Conservation (phyloP, 2,329 filamentous ascomycete species). For the Verticillium alfalfae region DNA sequence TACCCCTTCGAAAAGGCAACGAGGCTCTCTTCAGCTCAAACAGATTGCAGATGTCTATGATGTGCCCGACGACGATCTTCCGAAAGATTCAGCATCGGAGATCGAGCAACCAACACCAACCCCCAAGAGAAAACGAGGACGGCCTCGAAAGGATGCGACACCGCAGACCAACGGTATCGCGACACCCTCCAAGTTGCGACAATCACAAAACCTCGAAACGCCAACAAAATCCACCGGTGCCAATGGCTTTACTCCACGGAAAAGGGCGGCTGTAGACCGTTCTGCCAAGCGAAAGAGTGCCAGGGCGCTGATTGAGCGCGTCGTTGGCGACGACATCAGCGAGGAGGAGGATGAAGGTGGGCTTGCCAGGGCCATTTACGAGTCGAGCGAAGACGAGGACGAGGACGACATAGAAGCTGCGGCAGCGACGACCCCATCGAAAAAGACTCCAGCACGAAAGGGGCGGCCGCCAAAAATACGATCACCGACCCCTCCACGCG, state of each 20-base stretch:
- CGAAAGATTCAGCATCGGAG: conserved; percentile 1
- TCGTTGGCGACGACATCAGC: conserved; percentile 56
- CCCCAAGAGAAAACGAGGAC: conserved; percentile 25
- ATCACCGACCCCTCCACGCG: conserved; percentile 72
- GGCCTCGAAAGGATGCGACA: conserved; percentile 23
- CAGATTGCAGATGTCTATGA: conserved; percentile 19
- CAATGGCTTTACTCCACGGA: conserved; percentile 52
- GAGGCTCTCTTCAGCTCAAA: conserved; percentile 12
- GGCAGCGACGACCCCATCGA: conserved; percentile 30
- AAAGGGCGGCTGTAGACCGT: conserved; percentile 68
- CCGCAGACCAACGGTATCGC: conserved; percentile 19
- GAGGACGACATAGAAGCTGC: conserved; percentile 28
- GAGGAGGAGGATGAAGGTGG: conserved; percentile 69
- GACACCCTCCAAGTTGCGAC: conserved; percentile 28
- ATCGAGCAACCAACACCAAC: conserved; percentile 18
- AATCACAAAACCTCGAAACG: conserved; percentile 26
- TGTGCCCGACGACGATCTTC: conserved; percentile 7
- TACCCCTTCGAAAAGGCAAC: conserved; percentile 25
- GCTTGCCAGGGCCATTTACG: conserved; percentile 64
- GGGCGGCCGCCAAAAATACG: conserved; percentile 43
- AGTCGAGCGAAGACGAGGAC: conserved; percentile 47
- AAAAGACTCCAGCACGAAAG: conserved; percentile 45
- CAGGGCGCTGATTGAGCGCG: conserved; percentile 66
- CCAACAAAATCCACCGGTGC: conserved; percentile 27
- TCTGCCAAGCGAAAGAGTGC: conserved; percentile 86